Evolutionary conservation across 768 basidiomycete genomes (phyloP).

Genomic region (Auricularia sp.): DNA sequence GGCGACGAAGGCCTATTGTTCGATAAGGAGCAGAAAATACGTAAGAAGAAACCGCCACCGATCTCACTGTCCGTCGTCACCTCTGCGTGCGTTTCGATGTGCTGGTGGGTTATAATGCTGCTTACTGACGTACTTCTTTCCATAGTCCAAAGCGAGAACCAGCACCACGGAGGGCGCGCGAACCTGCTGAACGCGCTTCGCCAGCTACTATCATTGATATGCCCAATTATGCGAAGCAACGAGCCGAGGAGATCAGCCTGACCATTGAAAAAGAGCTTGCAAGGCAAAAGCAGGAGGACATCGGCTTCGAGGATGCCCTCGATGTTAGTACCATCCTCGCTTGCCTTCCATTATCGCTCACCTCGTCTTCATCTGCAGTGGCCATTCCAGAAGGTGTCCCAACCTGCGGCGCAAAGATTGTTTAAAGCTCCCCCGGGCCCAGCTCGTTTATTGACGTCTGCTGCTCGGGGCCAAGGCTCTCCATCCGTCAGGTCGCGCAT

Average conservation of each 20-base stretch:
- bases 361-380: not conserved
- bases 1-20: constrained; percentile 62
- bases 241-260: not conserved
- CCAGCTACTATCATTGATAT: not conserved
- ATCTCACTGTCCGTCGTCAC: not conserved
- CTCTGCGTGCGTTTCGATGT: not conserved
- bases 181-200: not conserved
- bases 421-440: not conserved
- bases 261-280: not conserved
- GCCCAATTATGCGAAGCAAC: not conserved
- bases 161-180: not conserved
- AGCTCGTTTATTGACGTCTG: not conserved
- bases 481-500: not conserved
- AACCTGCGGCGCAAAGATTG: not conserved
- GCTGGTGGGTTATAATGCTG: not conserved
- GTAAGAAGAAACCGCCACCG: constrained; percentile 1
- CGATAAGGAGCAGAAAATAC: constrained; percentile 60
- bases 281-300: not conserved
- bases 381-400: not conserved
- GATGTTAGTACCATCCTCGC: not conserved
- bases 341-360: not conserved
- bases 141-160: not conserved
- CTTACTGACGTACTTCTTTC: not conserved
- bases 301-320: not conserved
- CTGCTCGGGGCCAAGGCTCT: not conserved